Conservation (phyloP, 768 basidiomycete genomes). For the Pholiota microspora region DNA sequence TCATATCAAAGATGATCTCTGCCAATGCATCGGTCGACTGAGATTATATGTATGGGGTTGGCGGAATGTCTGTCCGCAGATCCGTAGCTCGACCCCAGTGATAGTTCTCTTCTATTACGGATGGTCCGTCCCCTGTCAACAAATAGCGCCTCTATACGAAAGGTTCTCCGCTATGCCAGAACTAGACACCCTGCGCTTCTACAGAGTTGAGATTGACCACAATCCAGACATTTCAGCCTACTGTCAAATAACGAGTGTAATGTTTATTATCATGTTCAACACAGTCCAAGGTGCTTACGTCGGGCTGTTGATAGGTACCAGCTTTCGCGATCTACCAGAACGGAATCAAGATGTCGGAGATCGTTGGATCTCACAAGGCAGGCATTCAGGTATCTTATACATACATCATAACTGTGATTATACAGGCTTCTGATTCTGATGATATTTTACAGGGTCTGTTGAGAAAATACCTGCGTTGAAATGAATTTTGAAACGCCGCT, state of each 20-base stretch:
- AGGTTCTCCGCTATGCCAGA: background rate
- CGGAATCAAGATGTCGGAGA: background rate
- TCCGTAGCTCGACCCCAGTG: conserved; percentile 4
- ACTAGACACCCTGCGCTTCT: background rate
- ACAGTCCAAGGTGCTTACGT: background rate
- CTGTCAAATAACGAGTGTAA: conserved; percentile 1
- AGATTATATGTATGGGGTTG: background rate
- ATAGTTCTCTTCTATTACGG: conserved; percentile 3
- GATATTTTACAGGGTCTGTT: background rate
- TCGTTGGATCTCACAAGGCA: conserved; percentile 2
- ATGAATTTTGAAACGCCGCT: background rate
- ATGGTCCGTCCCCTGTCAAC: conserved; percentile 2
- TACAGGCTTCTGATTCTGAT: no score
- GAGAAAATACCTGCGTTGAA: background rate
- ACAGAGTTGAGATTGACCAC: conserved; percentile 1
- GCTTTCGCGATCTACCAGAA: conserved; percentile 3
- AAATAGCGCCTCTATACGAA: conserved; percentile 1
- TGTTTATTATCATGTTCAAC: background rate
- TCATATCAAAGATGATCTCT: background rate
- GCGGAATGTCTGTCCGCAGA: background rate
- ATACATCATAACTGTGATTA: background rate
- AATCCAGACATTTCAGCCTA: conserved; percentile 1
- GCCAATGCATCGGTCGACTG: background rate
- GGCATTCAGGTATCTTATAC: background rate
- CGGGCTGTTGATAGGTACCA: background rate